Base-by-base conservation (phyloP, 2,329 filamentous ascomycete species). In the Acephala macrosclerotiorum region DNA sequence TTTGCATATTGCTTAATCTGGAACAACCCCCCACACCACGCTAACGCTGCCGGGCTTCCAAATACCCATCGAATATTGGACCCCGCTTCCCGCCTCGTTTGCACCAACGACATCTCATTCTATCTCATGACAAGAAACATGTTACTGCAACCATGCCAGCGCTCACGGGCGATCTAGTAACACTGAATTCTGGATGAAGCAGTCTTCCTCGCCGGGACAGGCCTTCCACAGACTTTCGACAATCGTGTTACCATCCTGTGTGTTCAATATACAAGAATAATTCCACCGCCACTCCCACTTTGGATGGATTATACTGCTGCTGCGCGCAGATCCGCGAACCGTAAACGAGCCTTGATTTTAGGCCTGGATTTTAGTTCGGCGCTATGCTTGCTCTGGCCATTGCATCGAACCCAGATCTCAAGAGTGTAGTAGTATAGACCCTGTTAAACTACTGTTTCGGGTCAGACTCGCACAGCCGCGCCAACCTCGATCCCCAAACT, bases 21-120 rank as follows among this genome's bases (percentile, higher is more conserved):
- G 49, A 29, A 29, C 18, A 16, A 26, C 29, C 18, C 49, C 49
- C 49, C 49, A 53, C 49, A 53, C 49, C 18, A 25, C 49, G 49
- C 49, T 53, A 53, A 53, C 14, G 29, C 3, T 29, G 25, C 49
- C 11, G 49, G 25, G 22, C 25, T 14, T 49, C 45, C n/a, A 49
- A 53, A 33, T 33, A 53, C 18, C 49, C 49, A 29, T 7, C 49
- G 14, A 53, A 9, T 7, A 53, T 53, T 7, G 29, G 29, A 33
- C 29, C 29, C 49, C 22, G 11, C 22, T 7, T 22, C 25, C 26
- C 22, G 49, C 25, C 7, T 26, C n/a, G 22, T 53, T 29, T 26
- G 25, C 22, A 4, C 11, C 47, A 20, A 47, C 42, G 47, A 51
- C 47, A 51, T 29, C 47, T 51, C 47, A 51, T 22, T 12, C 45